Conservation (phyloP, 2,329 filamentous ascomycete species). For the Nigrospora sphaerica region DNA sequence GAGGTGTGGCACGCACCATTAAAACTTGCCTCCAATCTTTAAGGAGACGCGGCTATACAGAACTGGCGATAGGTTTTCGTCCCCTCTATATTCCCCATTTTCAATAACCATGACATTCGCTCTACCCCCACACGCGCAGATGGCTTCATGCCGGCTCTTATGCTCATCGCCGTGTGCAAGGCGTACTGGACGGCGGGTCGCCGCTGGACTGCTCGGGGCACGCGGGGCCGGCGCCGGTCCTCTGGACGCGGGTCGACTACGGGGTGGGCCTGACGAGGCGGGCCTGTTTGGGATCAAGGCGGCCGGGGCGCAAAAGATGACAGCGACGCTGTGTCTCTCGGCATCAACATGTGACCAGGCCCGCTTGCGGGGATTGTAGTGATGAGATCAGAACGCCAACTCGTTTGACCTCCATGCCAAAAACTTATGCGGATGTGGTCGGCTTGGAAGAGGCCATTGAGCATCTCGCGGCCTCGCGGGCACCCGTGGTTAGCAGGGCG, state of each 20-base stretch:
- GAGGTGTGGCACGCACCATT: too few species aligned
- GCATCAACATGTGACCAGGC: constrained; percentile 27
- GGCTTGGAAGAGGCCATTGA: constrained; percentile 30
- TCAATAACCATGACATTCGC: not conserved
- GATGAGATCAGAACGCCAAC: constrained; percentile 35
- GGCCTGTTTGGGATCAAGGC: constrained; percentile 35
- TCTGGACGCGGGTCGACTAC: constrained; percentile 38
- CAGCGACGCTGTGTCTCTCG: not conserved
- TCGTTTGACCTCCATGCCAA: constrained; percentile 38
- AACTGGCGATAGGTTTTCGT: too few species aligned
- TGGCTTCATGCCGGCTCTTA: constrained; percentile 27
- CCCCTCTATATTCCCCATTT: too few species aligned
- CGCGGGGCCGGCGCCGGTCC: constrained; percentile 28
- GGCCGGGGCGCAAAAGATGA: constrained; percentile 13
- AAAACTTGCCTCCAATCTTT: too few species aligned
- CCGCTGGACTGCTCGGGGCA: constrained; percentile 32
- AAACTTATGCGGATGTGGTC: constrained; percentile 38
- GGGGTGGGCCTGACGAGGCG: constrained; percentile 36
- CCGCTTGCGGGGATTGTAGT: constrained; percentile 36
- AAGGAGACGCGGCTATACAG: too few species aligned
- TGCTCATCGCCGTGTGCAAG: constrained; percentile 39
- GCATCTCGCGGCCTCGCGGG: constrained; percentile 17
- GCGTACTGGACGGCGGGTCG: constrained; percentile 35
- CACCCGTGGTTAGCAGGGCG: too few species aligned
- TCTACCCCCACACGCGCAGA: constrained; percentile 1